Evolutionary conservation across 1,284 basidiomycete genomes (phyloP).

Genomic region (Anthracocystis walkeri): DNA sequence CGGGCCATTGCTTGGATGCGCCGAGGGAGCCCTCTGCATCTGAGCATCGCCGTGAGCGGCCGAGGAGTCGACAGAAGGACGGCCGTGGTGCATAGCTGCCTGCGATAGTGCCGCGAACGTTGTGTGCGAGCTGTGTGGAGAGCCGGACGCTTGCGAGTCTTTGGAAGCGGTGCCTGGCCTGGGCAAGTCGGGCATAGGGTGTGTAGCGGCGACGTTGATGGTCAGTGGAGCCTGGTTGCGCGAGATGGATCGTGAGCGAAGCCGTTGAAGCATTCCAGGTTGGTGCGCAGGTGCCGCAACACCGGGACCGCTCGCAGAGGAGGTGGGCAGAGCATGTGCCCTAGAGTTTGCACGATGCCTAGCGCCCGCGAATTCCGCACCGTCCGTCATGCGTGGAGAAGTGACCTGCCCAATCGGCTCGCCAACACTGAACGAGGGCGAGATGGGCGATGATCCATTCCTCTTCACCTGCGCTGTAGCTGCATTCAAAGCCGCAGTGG

Average conservation of each 20-base stretch:
- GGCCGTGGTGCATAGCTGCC: slow-evolving; percentile 27
- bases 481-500: slow-evolving; percentile 42
- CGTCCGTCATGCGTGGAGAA: slow-evolving; percentile 22
- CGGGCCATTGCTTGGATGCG: slow-evolving; percentile 3
- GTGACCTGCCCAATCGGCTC: slow-evolving; percentile 21
- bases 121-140: slow-evolving; percentile 31
- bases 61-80: slow-evolving; percentile 17
- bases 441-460: slow-evolving; percentile 23
- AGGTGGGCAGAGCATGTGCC: slow-evolving; percentile 16
- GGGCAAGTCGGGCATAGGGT: slow-evolving; percentile 38
- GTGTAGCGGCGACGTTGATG: slow-evolving; percentile 41
- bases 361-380: slow-evolving; percentile 12
- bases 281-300: slow-evolving; percentile 20
- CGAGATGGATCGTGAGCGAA: slow-evolving; percentile 32
- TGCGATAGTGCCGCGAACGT: slow-evolving; percentile 33
- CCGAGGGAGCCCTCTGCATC: slow-evolving; percentile 21
- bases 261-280: slow-evolving; percentile 31
- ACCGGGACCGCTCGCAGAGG: slow-evolving; percentile 5
- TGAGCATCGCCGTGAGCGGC: slow-evolving; percentile 9
- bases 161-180: slow-evolving; percentile 41
- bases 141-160: slow-evolving; percentile 40
- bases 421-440: slow-evolving; percentile 26
- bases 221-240: slow-evolving; percentile 28
- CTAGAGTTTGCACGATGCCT: slow-evolving; percentile 21
- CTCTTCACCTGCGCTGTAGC: slow-evolving; percentile 40